Base-by-base conservation (phyloP, 1,284 basidiomycete species). In the Papiliotrema nemorosa region DNA sequence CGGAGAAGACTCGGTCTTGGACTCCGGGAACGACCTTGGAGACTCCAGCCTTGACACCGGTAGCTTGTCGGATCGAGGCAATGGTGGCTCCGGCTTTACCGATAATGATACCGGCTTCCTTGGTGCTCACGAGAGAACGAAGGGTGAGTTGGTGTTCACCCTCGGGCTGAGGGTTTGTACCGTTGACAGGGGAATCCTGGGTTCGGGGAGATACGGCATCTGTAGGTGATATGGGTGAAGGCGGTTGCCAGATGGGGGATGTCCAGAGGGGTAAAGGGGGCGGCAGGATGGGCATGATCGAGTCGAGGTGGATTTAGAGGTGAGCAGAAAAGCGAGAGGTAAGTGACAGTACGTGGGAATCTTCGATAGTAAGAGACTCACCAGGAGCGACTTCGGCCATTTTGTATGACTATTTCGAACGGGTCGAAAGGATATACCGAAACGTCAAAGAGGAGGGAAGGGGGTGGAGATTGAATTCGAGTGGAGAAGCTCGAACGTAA, bases 11-110 rank as follows among this genome's bases (percentile, higher is more conserved):
- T 64, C 94, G 88, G 78, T 98, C 94, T 74, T 96, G 91, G 56
- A 98, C 91, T 63, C 94, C 94, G 50, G 85, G 85, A 55, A 96
- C 91, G 78, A 97, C 93, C 77, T 97, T 97, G 82, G 87, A 91
- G 73, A 98, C 94, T 69, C 94, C 94, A 54, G 94, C 93, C 79
- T 93, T 97, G 78, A 96, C 92, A 62, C 89, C 90, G 43, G 92
- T 96, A 70, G 88, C 84, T 65, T 94, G 89, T 59, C 94, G 84
- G 63, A 98, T 83, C 76, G 92, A 88, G 59, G 94, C 94, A 67
- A 97, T 94, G 70, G 97, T 97, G 79, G 91, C 89, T 55, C 94
- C 94, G 53, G 81, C 91, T 70, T 91, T 97, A 65, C 94, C 73
- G 63, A 97, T 96, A 77, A 96, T 93, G 72, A 97, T 86, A 66